Evolutionary conservation across 2,329 filamentous ascomycete genomes (phyloP).

Genomic region (Annulohypoxylon truncatum): DNA sequence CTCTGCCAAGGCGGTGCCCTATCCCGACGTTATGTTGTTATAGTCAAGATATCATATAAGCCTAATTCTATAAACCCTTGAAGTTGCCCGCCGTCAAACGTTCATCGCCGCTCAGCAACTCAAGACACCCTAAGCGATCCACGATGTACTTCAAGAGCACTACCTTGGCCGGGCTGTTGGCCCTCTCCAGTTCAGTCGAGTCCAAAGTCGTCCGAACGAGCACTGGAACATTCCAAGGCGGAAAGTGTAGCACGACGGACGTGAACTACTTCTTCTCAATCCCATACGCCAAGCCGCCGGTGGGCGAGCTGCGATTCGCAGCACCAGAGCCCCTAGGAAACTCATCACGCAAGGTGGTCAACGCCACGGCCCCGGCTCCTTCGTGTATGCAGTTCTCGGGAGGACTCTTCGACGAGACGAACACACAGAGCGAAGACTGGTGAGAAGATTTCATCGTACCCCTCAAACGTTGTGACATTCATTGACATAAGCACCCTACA

Average conservation of each 20-base stretch:
- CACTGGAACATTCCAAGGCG: constrained; percentile 33
- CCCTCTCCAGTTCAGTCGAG: constrained; percentile 7
- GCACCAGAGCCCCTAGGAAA: constrained; percentile 31
- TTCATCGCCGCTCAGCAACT: background rate
- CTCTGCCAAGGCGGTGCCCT: constrained; percentile 3
- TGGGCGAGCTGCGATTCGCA: constrained; percentile 37
- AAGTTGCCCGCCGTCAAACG: background rate
- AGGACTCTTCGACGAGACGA: constrained; percentile 25
- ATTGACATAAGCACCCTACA: constrained; percentile 13
- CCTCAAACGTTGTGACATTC: background rate
- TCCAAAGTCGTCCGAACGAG: constrained; percentile 26
- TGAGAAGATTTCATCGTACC: constrained; percentile 4
- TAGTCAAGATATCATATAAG: background rate
- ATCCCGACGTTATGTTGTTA: background rate
- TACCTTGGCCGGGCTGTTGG: constrained; percentile 15
- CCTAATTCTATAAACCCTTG: background rate
- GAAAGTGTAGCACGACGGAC: constrained; percentile 31
- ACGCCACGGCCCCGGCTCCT: constrained; percentile 32
- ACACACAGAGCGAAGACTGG: constrained; percentile 37
- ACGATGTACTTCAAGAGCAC: constrained; percentile 11
- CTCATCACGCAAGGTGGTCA: constrained; percentile 17
- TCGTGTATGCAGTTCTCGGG: constrained; percentile 38
- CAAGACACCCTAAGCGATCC: background rate
- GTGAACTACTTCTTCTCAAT: constrained; percentile 41
- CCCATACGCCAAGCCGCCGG: constrained; percentile 40